A percentile compares a stretch with the other conserved stretches of the same genome.
Evolutionary conservation across 202 grass and related monocot species (phyloP).

Genomic region (Setaria italica): DNA sequence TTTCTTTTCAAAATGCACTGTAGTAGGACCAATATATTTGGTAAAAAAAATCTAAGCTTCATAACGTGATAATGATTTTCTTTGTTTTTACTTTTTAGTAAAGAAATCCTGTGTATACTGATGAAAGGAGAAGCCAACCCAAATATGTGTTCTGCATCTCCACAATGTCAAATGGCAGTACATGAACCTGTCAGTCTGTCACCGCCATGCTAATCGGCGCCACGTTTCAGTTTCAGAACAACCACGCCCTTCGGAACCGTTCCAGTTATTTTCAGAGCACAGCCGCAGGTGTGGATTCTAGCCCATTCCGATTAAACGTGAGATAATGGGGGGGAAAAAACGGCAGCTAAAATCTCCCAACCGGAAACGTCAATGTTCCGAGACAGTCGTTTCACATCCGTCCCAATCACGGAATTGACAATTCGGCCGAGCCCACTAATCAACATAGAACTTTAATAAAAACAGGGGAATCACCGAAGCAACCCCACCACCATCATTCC

Average conservation of each 20-base stretch:
- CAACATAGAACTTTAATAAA: constrained; percentile 4
- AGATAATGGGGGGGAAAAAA: not conserved
- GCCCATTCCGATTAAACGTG: not conserved
- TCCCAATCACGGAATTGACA: constrained; percentile 24
- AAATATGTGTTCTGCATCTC: not conserved
- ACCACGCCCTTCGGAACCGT: not conserved
- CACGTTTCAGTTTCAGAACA: not conserved
- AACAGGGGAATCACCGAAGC: not conserved
- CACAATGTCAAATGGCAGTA: not conserved
- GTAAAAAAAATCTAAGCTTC: not conserved
- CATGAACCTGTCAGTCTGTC: not conserved
- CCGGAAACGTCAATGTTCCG: not conserved
- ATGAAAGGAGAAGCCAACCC: not conserved
- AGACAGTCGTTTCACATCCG: not conserved
- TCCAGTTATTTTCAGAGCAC: not conserved
- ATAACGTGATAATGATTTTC: not conserved
- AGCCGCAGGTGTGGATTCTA: not conserved
- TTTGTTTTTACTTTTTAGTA: too few relatives aligned
- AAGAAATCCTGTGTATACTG: too few relatives aligned
- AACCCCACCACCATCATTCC: not conserved
- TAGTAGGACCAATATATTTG: not conserved
- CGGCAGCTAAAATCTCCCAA: not conserved
- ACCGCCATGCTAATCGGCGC: not conserved
- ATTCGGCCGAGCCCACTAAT: not conserved
- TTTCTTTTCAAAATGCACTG: not conserved